A percentile compares a stretch with the other conserved stretches of the same genome.
Evolutionary conservation across 805 yeast genomes (phyloP).

Genomic region (Yarrowia sp.): DNA sequence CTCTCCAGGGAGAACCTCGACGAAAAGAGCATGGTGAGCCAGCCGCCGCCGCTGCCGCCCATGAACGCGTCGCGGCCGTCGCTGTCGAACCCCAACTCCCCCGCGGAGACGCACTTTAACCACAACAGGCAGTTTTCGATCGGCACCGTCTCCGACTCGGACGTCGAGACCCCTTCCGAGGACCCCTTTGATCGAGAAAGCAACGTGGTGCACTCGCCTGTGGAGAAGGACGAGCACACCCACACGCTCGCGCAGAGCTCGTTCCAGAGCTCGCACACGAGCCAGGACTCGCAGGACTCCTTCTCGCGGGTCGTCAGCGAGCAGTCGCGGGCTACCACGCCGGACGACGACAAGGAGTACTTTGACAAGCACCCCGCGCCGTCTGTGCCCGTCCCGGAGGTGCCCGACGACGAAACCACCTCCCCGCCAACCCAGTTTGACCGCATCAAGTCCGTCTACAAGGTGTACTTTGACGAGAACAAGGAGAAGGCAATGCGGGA

Average conservation of each 20-base stretch:
- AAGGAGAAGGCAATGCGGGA: constrained; percentile 1
- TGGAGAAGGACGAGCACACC: neutral
- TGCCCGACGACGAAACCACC: neutral
- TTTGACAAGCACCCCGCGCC: constrained; percentile 7
- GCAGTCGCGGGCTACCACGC: neutral
- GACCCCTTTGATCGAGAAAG: constrained; percentile 13
- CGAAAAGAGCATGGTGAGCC: neutral
- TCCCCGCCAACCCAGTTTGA: constrained; percentile 32
- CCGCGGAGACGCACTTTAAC: neutral
- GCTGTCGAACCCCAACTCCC: neutral
- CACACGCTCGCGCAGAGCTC: no score
- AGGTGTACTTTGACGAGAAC: constrained; percentile 32
- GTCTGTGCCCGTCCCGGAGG: neutral
- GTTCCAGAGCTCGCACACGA: neutral
- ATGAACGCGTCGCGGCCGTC: neutral
- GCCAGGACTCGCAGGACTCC: constrained; percentile 2
- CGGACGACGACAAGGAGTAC: neutral
- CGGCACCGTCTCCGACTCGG: neutral
- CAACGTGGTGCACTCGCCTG: neutral
- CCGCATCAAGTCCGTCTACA: constrained; percentile 34
- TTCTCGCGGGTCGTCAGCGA: neutral
- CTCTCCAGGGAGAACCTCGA: neutral
- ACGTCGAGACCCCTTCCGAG: neutral
- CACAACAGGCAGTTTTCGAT: constrained; percentile 8
- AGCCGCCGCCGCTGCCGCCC: neutral